A percentile compares a stretch with the other conserved stretches of the same genome.
Conservation (phyloP, 805 yeast species). For the Starmerella stigmatis region DNA sequence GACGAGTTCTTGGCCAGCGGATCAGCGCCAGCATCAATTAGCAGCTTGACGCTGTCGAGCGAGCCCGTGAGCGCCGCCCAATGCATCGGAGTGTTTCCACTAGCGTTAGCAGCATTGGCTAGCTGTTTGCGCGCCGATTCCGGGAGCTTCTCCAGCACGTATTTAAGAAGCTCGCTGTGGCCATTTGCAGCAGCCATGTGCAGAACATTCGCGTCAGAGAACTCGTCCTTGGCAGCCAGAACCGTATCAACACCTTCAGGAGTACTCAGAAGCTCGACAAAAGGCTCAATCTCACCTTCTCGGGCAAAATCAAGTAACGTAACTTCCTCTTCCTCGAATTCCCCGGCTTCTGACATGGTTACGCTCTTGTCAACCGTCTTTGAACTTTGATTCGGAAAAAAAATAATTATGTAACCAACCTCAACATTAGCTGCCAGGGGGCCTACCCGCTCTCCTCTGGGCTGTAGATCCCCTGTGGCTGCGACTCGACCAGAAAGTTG, state of each 20-base stretch:
- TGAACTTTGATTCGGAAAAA: neutral
- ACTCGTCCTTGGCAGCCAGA: slow-evolving; percentile 54
- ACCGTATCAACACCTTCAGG: slow-evolving; percentile 24
- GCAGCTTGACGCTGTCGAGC: slow-evolving; percentile 51
- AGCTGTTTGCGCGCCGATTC: slow-evolving; percentile 30
- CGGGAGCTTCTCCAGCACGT: slow-evolving; percentile 42
- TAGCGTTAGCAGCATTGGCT: slow-evolving; percentile 50
- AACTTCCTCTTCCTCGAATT: slow-evolving; percentile 4
- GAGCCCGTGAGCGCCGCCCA: slow-evolving; percentile 95
- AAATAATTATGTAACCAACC: slow-evolving; percentile 1
- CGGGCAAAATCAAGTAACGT: slow-evolving; percentile 66
- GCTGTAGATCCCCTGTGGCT: too few relatives aligned
- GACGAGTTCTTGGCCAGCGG: slow-evolving; percentile 65
- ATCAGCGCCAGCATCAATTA: slow-evolving; percentile 74
- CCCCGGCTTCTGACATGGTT: slow-evolving; percentile 10
- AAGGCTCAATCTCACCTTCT: slow-evolving; percentile 70
- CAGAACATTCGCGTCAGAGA: slow-evolving; percentile 59
- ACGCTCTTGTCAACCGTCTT: neutral
- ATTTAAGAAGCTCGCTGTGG: slow-evolving; percentile 56
- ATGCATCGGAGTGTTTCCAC: slow-evolving; percentile 90
- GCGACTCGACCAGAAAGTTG: neutral
- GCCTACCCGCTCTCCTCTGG: neutral
- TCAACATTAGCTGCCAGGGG: neutral
- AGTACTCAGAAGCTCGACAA: slow-evolving; percentile 56
- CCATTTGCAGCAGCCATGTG: slow-evolving; percentile 98